phyloP scores from a whole-genome alignment of 2,329 filamentous ascomycete species.

The Blastomyces gilchristii region DNA sequence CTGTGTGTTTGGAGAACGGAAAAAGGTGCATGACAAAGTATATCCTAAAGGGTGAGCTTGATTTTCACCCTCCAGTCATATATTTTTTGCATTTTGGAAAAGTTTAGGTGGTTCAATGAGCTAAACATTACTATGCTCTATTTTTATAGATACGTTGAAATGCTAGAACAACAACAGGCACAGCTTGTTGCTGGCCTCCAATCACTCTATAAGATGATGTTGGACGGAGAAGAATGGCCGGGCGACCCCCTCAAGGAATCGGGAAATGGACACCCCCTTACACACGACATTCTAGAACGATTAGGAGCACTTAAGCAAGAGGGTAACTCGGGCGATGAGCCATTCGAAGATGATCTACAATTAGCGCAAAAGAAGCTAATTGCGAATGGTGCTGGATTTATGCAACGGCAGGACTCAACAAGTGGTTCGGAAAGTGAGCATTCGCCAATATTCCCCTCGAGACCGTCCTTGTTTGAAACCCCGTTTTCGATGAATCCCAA shows the following conservation, averaged over 20 bases:
- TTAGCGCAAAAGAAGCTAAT: slow-evolving; percentile 47
- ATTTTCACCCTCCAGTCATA: slow-evolving; percentile 4
- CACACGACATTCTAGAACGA: slow-evolving; percentile 53
- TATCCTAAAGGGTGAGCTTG: slow-evolving; percentile 54
- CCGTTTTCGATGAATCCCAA: slow-evolving; percentile 23
- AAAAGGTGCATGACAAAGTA: slow-evolving; percentile 57
- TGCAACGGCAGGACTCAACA: slow-evolving; percentile 45
- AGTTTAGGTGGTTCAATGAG: background rate
- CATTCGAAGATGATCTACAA: slow-evolving; percentile 51
- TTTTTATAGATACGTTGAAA: slow-evolving; percentile 49
- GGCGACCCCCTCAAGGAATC: slow-evolving; percentile 44
- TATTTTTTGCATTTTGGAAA: slow-evolving; percentile 2
- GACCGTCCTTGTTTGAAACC: slow-evolving; percentile 15
- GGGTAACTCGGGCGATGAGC: slow-evolving; percentile 38
- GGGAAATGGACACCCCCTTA: slow-evolving; percentile 47
- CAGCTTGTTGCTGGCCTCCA: slow-evolving; percentile 53
- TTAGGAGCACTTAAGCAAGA: slow-evolving; percentile 47
- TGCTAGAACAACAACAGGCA: slow-evolving; percentile 55
- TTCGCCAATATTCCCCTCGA: slow-evolving; percentile 23
- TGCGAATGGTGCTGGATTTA: slow-evolving; percentile 42
- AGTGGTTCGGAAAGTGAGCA: slow-evolving; percentile 49
- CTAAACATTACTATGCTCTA: background rate
- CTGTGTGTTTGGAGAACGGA: slow-evolving; percentile 55
- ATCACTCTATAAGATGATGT: slow-evolving; percentile 47
- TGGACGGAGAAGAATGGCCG: slow-evolving; percentile 46